Evolutionary conservation across 257 asterid genomes (phyloP), one percentile per base, ranked within the genome.

Genomic region (Dorcoceras hygrometricum): DNA sequence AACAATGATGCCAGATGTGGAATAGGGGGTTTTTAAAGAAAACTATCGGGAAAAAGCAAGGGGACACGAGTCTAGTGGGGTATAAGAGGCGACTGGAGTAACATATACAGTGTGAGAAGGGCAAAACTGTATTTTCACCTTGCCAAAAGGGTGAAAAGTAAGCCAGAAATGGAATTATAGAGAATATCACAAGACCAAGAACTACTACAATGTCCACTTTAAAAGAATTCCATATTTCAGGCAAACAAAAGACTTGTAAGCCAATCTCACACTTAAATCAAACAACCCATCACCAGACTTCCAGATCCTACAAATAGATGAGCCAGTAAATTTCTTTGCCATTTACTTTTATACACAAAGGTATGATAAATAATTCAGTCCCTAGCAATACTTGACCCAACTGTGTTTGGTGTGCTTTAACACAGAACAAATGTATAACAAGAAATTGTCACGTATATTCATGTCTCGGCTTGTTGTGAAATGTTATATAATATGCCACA

Each of bases 11-110:
- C 48, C 16, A 50, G 63, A n/a, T 31, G 63, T 6, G 59, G 39
- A 50, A 29, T 50, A n/a, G 51, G 6, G 53, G 23, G 34, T 59
- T 66, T 66, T 43, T 0, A 12, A 62, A 22, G 31, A 28, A 62
- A 62, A 57, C 10, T 1, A 48, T 39, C n/a, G 48, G 27, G 68
- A 22, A 66, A 51, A 66, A 60, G 48, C 12, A 57, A 54, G 68
- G 31, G 69, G n/a, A 14, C 8, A 16, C 20, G 53, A 16, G 53
- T 43, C 14, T 3, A 43, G 14, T 43, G 53, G 18, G 20, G 20
- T 14, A 12, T 20, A 43, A 12, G 53, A 1, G 20, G 16, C 20
- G 53, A 43, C 53, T 14, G 20, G 6, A 16, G 20, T 43, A 4
- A 2, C 20, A 12, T 43, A 64, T 25, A 62, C 57, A 22, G 56